These are phyloP conservation scores for Colletotrichum karsti DNA, from an alignment of 2,329 filamentous ascomycete genomes.

Conservation along the genomic window DNA sequence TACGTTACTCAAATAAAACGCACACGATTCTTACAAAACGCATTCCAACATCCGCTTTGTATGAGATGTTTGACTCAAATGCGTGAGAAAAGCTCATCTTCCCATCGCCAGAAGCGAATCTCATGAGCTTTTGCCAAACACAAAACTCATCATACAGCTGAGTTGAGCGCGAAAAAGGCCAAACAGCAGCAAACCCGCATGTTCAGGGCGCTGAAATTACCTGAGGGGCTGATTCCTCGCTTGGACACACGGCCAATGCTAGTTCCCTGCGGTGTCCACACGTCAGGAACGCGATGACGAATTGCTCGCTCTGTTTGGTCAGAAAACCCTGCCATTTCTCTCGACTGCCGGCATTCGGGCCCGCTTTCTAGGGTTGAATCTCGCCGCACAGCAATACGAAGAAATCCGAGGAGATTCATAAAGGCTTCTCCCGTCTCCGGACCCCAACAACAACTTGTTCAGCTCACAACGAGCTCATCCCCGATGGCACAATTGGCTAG, in stretches of 20 bases:
- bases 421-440: accelerated
- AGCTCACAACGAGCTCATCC: conserved; percentile 19
- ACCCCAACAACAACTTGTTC: neutral
- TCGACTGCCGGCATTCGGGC: neutral
- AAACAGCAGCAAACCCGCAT: neutral
- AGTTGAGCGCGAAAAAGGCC: neutral
- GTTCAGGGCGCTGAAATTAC: neutral
- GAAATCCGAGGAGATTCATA: neutral
- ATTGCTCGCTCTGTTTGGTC: neutral
- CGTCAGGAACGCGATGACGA: neutral
- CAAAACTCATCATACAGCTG: too few species aligned
- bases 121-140: too few species aligned
- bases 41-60: too few species aligned
- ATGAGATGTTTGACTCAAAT: too few species aligned
- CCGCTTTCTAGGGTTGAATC: neutral
- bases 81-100: too few species aligned
- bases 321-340: neutral
- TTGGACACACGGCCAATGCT: neutral
- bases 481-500: conserved; percentile 31
- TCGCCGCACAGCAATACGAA: neutral
- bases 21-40: too few species aligned
- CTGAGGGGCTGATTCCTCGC: neutral
- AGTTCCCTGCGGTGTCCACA: neutral
- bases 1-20: too few species aligned
- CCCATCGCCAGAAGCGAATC: too few species aligned